These are phyloP conservation scores for sorghum (Sorghum bicolor) DNA, from an alignment of 176 grass and related monocot species.

Conservation along the genomic window DNA sequence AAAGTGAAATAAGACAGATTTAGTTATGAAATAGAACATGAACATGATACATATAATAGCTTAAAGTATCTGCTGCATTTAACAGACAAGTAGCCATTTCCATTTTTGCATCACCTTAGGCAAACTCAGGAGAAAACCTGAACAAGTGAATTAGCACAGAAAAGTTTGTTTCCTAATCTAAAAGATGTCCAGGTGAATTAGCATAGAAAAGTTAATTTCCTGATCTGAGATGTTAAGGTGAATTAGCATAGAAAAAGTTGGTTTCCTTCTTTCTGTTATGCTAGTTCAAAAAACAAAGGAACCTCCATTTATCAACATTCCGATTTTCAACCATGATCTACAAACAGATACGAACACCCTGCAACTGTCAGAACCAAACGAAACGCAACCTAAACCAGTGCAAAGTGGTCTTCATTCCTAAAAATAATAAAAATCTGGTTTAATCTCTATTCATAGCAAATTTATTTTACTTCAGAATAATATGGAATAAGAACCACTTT, in stretches of 20 bases:
- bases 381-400: background rate
- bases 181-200: background rate
- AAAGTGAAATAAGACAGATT: conserved; percentile 17
- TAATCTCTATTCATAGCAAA: background rate
- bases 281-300: background rate
- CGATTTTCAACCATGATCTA: background rate
- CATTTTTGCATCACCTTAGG: background rate
- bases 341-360: background rate
- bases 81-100: background rate
- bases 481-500: background rate
- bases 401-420: background rate
- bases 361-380: background rate
- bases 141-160: background rate
- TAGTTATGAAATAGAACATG: background rate
- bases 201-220: background rate
- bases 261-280: background rate
- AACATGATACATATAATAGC: background rate
- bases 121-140: background rate
- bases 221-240: background rate
- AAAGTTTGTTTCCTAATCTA: background rate
- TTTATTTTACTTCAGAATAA: background rate
- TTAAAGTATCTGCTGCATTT: background rate
- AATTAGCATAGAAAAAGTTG: background rate
- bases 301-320: background rate
- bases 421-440: background rate